phyloP scores from a whole-genome alignment of 2,329 filamentous ascomycete species.

The Pseudogymnoascus sp. region DNA sequence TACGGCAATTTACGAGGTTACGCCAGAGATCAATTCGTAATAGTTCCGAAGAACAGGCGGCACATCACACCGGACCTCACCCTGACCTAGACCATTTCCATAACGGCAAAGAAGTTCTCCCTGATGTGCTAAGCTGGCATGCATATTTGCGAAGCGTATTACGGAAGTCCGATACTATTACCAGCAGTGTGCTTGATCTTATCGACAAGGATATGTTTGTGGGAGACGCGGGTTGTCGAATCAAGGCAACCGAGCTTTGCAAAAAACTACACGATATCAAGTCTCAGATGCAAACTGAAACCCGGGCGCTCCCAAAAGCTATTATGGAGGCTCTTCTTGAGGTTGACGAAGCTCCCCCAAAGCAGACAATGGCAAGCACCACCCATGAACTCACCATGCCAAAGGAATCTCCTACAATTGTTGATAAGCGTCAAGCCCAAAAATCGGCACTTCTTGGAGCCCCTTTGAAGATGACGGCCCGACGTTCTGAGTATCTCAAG shows the following conservation, averaged over 20 bases:
- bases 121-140: constrained; percentile 23
- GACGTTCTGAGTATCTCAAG: not conserved
- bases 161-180: constrained; percentile 20
- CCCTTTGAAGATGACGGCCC: not conserved
- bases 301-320: not conserved
- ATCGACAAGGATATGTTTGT: constrained; percentile 24
- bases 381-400: not conserved
- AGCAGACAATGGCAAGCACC: not conserved
- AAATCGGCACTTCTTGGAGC: not conserved
- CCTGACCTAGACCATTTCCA: constrained; percentile 22
- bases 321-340: not conserved
- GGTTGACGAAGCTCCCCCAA: not conserved
- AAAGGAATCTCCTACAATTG: not conserved
- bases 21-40: constrained; percentile 13
- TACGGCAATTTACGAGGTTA: constrained; percentile 23
- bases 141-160: constrained; percentile 15
- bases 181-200: constrained; percentile 20
- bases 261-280: not conserved
- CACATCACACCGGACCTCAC: not conserved
- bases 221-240: not conserved
- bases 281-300: not conserved
- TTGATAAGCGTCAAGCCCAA: not conserved
- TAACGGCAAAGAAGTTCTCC: constrained; percentile 19
- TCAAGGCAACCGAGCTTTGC: constrained; percentile 1
- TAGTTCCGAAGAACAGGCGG: not conserved